Percentiles rank a stretch among this genome's conserved stretches.
Conservation (phyloP, 2,329 filamentous ascomycete genomes). For the Gaeumannomyces tritici region DNA sequence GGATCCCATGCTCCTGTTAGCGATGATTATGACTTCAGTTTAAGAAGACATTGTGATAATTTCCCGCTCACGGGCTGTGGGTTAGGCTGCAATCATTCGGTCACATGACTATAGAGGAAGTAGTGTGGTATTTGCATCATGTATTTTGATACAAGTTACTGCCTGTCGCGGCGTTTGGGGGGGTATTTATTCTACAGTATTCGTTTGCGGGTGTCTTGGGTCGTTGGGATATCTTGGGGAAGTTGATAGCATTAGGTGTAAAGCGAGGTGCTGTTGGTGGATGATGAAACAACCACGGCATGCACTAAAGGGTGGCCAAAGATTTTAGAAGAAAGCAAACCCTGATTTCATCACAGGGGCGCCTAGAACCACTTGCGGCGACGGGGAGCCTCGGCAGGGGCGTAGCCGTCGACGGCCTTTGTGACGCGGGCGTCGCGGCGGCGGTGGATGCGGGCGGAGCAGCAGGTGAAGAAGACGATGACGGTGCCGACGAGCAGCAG, state of each 20-base stretch:
- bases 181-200: background rate
- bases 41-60: too few species aligned
- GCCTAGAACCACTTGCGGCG: conserved; percentile 12
- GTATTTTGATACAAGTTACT: background rate
- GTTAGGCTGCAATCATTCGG: too few species aligned
- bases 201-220: background rate
- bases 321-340: background rate
- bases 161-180: too few species aligned
- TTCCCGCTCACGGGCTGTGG: too few species aligned
- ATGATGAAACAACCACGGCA: too few species aligned
- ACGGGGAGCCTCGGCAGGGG: conserved; percentile 9
- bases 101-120: too few species aligned
- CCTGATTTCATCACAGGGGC: too few species aligned
- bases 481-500: conserved; percentile 43
- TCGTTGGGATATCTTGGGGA: background rate
- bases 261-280: too few species aligned
- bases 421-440: conserved; percentile 17
- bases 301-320: too few species aligned
- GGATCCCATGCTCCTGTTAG: background rate
- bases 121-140: too few species aligned
- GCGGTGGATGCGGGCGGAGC: conserved; percentile 35
- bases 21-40: background rate
- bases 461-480: conserved; percentile 54
- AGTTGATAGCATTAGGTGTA: too few species aligned
- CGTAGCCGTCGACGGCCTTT: conserved; percentile 19